Evolutionary conservation across 441 rosid genomes (phyloP).

Genomic region (Euphorbia celastroides): DNA sequence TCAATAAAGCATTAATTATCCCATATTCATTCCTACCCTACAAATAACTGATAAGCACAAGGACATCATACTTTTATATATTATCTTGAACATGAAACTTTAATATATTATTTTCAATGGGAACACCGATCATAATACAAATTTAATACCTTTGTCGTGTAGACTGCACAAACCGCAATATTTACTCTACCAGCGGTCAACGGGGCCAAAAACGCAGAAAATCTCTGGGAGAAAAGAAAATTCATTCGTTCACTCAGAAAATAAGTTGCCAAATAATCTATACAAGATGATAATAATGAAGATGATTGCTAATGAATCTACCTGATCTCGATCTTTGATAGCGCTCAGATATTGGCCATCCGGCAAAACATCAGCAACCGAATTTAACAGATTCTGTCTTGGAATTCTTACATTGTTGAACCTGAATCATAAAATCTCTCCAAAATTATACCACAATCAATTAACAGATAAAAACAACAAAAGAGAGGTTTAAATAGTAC

Average conservation of each 20-base stretch:
- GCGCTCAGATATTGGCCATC: slow-evolving; percentile 78
- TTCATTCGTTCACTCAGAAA: neutral
- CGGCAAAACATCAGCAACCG: slow-evolving; percentile 90
- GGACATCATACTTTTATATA: no score
- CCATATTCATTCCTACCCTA: neutral
- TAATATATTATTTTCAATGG: neutral
- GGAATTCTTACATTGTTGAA: slow-evolving; percentile 84
- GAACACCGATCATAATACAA: neutral
- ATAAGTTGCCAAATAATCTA: neutral
- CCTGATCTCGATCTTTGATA: slow-evolving; percentile 73
- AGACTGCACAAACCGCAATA: slow-evolving; percentile 61
- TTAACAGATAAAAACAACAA: neutral
- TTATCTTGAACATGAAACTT: neutral
- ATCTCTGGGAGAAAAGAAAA: slow-evolving; percentile 46
- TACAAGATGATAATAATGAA: neutral
- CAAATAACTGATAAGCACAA: neutral
- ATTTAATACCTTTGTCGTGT: slow-evolving; percentile 60
- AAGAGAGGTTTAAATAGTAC: slow-evolving; percentile 27
- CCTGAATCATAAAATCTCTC: slow-evolving; percentile 35
- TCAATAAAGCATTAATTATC: no score
- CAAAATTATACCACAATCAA: slow-evolving; percentile 1
- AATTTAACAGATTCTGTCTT: slow-evolving; percentile 80
- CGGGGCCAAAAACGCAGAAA: slow-evolving; percentile 93
- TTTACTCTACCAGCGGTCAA: slow-evolving; percentile 83
- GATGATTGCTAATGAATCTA: neutral